Evolutionary conservation across 2,329 filamentous ascomycete genomes (phyloP).

Genomic region (Colletotrichum sp.): DNA sequence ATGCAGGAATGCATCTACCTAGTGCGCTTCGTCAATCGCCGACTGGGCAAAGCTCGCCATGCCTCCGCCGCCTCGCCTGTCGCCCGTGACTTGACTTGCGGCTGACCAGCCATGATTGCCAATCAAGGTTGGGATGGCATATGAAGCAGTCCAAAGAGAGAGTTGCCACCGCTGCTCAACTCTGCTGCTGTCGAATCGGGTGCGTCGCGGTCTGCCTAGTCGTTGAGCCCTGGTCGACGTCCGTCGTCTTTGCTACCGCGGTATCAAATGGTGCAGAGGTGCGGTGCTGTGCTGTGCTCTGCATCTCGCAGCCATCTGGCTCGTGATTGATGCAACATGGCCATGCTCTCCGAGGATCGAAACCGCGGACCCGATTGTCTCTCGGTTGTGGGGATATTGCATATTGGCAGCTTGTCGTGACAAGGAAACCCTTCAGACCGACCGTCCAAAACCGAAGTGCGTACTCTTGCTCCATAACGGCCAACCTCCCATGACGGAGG

Average conservation of each 20-base stretch:
- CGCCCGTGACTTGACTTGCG: not conserved
- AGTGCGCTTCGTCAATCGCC: not conserved
- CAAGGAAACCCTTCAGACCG: not conserved
- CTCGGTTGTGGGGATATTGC: not conserved
- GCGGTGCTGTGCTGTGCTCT: not conserved
- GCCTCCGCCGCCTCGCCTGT: not conserved
- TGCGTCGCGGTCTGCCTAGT: not conserved
- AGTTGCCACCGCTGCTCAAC: not conserved
- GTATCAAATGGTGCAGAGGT: not conserved
- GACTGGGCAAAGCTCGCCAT: not conserved
- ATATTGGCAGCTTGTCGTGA: not conserved
- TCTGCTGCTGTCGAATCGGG: not conserved
- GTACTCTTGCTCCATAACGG: not conserved
- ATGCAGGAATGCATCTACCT: not conserved
- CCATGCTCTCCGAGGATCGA: not conserved
- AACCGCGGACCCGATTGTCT: not conserved
- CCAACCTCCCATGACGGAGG: not conserved
- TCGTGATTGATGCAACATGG: not conserved
- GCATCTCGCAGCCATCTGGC: not conserved
- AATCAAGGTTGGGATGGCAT: not conserved
- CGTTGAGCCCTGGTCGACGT: not conserved
- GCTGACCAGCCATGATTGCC: not conserved
- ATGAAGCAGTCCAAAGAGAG: not conserved
- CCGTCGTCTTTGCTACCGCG: not conserved
- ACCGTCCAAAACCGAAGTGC: not conserved